These are phyloP conservation scores for Jamesozyma spencerorum DNA, from an alignment of 805 yeast species.

Conservation along the genomic window DNA sequence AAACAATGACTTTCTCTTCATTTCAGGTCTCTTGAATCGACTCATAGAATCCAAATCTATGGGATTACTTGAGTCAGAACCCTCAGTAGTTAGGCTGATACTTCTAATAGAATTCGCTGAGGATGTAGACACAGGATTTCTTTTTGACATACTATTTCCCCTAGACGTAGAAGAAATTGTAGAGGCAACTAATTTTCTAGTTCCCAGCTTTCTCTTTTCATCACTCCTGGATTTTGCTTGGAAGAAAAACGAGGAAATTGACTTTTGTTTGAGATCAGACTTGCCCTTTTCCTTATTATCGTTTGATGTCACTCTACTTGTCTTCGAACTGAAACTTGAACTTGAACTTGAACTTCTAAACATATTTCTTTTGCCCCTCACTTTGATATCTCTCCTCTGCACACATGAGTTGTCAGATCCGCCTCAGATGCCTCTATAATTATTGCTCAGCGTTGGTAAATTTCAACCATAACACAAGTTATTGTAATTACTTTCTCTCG, in stretches of 20 bases:
- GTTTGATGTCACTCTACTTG: background rate
- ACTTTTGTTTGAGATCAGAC: slow-evolving; percentile 5
- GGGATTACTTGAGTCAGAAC: background rate
- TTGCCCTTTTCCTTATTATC: background rate
- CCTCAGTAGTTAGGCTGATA: background rate
- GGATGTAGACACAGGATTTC: background rate
- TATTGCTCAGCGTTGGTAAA: too few relatives aligned
- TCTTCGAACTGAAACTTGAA: background rate
- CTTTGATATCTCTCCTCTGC: background rate
- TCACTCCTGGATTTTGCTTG: background rate
- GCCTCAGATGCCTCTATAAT: too few relatives aligned
- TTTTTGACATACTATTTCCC: background rate
- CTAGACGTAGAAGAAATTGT: background rate
- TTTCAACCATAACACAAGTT: too few relatives aligned
- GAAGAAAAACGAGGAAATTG: slow-evolving; percentile 10
- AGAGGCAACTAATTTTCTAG: background rate
- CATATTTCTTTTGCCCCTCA: background rate
- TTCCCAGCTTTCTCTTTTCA: background rate
- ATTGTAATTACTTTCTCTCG: too few relatives aligned
- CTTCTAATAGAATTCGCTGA: background rate
- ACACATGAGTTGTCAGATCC: too few relatives aligned
- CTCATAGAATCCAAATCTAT: background rate
- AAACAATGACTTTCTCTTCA: slow-evolving; percentile 2
- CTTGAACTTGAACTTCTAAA: background rate
- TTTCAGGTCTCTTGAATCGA: slow-evolving; percentile 2